Base-by-base conservation (phyloP, 2,329 filamentous ascomycete genomes). In the Colletotrichum tanaceti region DNA sequence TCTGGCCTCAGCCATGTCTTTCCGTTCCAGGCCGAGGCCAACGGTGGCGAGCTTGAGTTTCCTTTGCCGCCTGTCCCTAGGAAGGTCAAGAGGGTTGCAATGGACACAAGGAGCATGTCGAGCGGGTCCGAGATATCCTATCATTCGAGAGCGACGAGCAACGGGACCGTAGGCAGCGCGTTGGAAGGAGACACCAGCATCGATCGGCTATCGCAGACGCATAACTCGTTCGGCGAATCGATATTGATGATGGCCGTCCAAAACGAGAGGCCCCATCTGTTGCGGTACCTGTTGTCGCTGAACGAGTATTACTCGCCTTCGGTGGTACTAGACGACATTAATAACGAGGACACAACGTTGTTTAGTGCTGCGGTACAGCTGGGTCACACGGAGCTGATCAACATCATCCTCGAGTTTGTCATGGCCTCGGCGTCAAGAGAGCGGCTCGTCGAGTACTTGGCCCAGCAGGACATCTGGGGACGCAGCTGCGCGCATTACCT, bases 401-500 rank as follows among this genome's bases (percentile, higher is more conserved):
- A 93, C 70, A 87, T 90, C 14, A 82, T 98, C 4, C 83, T 98
- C 13, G 86, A 91, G 63, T 93, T 91, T 75, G 80, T 97, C 35
- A 84, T 90, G 72, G 82, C 84, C 61, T 83, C 82, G 62, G 83
- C 83, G 43, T 85, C 86, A 20, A 82, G 88, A 60, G 80, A 84
- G 18, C 83, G 87, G 57, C 79, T 97, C 38, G 78, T 82, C 50
- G 81, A 84, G 7, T 98, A 99, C 75, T 80, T 98, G 55, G 84
- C 87, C 4, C 84, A 87, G 70, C 91, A 95, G 74, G 96, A 99
- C 75, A 89, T 87, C 44, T 91, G 94, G 83, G 96, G 95, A 24
- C 90, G 96, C 73, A 97, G 94, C 70, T 88, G 93, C 60, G 96
- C 91, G n/a, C 96, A 99, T 79, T 99, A 99, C 78, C 85, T 99